Percentiles rank a stretch among this genome's conserved stretches.
Evolutionary conservation across 352 stramenopile species (phyloP).

Genomic region (Phytophthora multivora): DNA sequence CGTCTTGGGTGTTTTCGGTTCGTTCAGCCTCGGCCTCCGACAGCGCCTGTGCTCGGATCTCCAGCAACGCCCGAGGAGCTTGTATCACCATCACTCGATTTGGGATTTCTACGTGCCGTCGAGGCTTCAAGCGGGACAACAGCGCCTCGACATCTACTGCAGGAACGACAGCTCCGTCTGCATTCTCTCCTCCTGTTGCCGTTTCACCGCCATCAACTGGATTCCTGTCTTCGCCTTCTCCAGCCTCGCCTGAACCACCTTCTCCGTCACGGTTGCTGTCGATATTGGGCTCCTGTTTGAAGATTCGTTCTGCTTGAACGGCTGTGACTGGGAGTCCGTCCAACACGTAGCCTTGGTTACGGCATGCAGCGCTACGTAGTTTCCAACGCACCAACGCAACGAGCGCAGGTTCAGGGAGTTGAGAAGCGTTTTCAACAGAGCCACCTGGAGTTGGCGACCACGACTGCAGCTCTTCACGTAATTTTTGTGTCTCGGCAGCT

Average conservation of each 20-base stretch:
- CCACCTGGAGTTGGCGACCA: conserved; percentile 22
- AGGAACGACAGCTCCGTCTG: conserved; percentile 1
- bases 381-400: conserved; percentile 73
- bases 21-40: conserved; percentile 59
- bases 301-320: conserved; percentile 55
- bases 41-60: conserved; percentile 58
- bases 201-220: conserved; percentile 22
- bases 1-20: conserved; percentile 65
- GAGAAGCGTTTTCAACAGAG: conserved; percentile 12
- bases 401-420: conserved; percentile 46
- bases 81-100: conserved; percentile 77
- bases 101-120: conserved; percentile 46
- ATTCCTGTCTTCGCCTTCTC: conserved; percentile 27
- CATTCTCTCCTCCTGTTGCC: conserved; percentile 15
- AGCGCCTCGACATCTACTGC: conserved; percentile 50
- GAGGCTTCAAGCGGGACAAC: conserved; percentile 46
- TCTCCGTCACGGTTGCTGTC: conserved; percentile 15
- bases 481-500: conserved; percentile 14
- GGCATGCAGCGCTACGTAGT: conserved; percentile 53
- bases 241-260: conserved; percentile 14
- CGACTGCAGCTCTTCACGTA: conserved; percentile 44
- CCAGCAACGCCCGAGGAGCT: conserved; percentile 51
- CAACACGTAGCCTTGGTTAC: conserved; percentile 86
- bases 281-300: conserved; percentile 27
- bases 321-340: conserved; percentile 63